phyloP scores from a whole-genome alignment of 1,139 yeast genomes.

The Spathaspora sp. region DNA sequence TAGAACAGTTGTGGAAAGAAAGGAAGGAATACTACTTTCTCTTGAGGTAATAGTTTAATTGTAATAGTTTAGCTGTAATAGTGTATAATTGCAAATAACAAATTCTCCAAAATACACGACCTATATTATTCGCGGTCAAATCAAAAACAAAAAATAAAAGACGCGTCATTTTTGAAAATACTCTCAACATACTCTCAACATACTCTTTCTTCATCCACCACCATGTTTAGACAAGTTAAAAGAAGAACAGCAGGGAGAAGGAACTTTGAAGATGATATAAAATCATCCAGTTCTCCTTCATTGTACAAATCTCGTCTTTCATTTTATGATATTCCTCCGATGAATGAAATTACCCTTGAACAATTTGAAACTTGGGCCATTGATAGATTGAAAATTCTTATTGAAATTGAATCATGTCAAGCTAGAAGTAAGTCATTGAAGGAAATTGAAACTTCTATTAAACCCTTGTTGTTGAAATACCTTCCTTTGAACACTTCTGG shows the following conservation, averaged over 20 bases:
- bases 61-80: too few species aligned
- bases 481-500: constrained; percentile 56
- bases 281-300: constrained; percentile 12
- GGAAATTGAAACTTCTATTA: constrained; percentile 65
- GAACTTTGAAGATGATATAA: constrained; percentile 55
- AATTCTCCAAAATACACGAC: too few species aligned
- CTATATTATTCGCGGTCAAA: neutral
- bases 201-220: constrained; percentile 1
- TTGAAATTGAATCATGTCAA: constrained; percentile 77
- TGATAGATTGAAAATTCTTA: constrained; percentile 77
- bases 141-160: neutral
- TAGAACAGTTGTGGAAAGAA: too few species aligned
- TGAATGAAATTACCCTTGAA: constrained; percentile 82
- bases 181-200: neutral
- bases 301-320: constrained; percentile 44
- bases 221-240: constrained; percentile 74
- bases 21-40: too few species aligned
- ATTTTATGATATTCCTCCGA: constrained; percentile 74
- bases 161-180: neutral
- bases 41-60: too few species aligned
- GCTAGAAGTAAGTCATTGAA: constrained; percentile 63
- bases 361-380: constrained; percentile 96
- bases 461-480: constrained; percentile 61
- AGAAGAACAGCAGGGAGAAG: constrained; percentile 75
- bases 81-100: too few species aligned